Evolutionary conservation across 257 asterid genomes (phyloP).

Genomic region (Nicotiana attenuata): DNA sequence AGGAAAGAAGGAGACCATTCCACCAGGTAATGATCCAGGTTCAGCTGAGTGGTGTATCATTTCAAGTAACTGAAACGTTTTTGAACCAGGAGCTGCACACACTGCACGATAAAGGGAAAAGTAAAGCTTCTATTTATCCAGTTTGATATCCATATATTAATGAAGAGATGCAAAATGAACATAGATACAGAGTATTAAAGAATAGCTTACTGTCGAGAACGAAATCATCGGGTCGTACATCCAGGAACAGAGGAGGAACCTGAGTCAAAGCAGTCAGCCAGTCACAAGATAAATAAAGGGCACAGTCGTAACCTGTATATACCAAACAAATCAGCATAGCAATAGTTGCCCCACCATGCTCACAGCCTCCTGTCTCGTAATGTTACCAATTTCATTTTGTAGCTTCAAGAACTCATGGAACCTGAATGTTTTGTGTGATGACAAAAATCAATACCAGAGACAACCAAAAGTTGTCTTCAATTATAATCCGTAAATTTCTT

Average conservation of each 20-base stretch:
- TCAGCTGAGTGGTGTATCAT: constrained; percentile 75
- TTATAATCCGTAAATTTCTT: not conserved
- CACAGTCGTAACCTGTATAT: not conserved
- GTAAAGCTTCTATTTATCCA: constrained; percentile 13
- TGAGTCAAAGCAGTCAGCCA: constrained; percentile 36
- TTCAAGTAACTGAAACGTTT: constrained; percentile 95
- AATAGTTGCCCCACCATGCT: constrained; percentile 74
- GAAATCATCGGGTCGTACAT: constrained; percentile 83
- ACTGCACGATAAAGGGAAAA: constrained; percentile 51
- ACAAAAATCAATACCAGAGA: constrained; percentile 4
- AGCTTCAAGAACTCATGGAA: constrained; percentile 91
- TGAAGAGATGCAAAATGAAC: constrained; percentile 1
- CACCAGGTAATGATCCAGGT: constrained; percentile 78
- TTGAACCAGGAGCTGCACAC: constrained; percentile 99
- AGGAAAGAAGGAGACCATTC: constrained; percentile 51
- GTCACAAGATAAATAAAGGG: not conserved
- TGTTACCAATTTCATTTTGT: constrained; percentile 93
- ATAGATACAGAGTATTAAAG: not conserved
- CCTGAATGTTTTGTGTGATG: constrained; percentile 45
- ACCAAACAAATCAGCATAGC: constrained; percentile 16
- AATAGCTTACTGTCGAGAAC: constrained; percentile 93
- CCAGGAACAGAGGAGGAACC: constrained; percentile 99
- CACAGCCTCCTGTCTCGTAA: constrained; percentile 96
- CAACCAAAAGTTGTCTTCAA: not conserved
- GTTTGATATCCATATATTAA: not conserved